These are phyloP conservation scores for Tylopilus plumbeoviolaceoides DNA, from an alignment of 768 basidiomycete genomes.

Conservation along the genomic window DNA sequence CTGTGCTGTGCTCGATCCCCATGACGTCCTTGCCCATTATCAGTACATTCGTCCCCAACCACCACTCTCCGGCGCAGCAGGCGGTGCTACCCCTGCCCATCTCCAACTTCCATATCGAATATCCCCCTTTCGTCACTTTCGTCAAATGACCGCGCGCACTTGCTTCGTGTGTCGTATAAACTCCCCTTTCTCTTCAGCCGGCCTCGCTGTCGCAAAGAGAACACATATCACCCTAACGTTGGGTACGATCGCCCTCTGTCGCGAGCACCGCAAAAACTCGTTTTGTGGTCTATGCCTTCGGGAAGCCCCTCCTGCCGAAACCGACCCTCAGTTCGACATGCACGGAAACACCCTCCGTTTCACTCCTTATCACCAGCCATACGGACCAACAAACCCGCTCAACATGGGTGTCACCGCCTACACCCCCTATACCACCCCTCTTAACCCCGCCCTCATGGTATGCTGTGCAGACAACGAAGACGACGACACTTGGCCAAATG, in stretches of 20 bases:
- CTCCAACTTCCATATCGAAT: conserved; percentile 35
- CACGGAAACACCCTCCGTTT: conserved; percentile 31
- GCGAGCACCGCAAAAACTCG: conserved; percentile 57
- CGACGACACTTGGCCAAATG: conserved; percentile 58
- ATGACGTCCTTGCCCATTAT: conserved; percentile 49
- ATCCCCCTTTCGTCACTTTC: conserved; percentile 59
- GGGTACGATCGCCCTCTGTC: conserved; percentile 50
- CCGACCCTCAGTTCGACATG: conserved; percentile 33
- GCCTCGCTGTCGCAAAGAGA: conserved; percentile 51
- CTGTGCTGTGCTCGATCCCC: conserved; percentile 56
- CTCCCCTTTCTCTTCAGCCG: conserved; percentile 44
- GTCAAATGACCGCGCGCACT: conserved; percentile 47
- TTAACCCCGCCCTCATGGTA: conserved; percentile 34
- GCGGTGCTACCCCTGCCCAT: conserved; percentile 33
- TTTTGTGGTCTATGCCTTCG: conserved; percentile 70
- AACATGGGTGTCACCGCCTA: conserved; percentile 23
- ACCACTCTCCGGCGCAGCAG: conserved; percentile 20
- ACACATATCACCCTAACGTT: conserved; percentile 39
- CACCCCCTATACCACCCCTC: conserved; percentile 20
- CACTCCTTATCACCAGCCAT: conserved; percentile 31
- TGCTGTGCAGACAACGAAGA: conserved; percentile 70
- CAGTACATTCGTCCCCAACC: conserved; percentile 42
- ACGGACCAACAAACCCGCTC: conserved; percentile 18
- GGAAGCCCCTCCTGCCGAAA: conserved; percentile 49
- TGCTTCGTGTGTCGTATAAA: conserved; percentile 74